These are phyloP conservation scores for Friedmanniomyces endolithicus DNA, from an alignment of 495 filamentous ascomycete genomes.

Conservation along the genomic window DNA sequence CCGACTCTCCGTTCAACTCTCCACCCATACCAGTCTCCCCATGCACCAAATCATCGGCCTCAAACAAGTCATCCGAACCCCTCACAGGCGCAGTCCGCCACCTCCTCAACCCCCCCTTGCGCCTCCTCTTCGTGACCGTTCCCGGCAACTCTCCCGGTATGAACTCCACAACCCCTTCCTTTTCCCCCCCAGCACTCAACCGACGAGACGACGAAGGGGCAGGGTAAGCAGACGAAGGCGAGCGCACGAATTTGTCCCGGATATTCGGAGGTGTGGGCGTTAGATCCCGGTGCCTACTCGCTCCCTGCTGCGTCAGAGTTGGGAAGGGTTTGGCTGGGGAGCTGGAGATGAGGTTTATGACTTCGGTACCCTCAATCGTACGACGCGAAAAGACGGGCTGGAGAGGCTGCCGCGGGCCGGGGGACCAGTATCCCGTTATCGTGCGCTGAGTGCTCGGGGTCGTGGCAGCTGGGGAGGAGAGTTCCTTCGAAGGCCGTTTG, in stretches of 20 bases:
- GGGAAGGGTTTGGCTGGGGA: conserved; percentile 15
- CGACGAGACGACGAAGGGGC: not conserved
- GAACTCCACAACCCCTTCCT: not conserved
- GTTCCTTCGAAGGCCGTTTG: conserved; percentile 11
- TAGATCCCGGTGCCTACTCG: not conserved
- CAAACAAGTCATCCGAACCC: not conserved
- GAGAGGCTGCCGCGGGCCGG: conserved; percentile 12
- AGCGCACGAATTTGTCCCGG: conserved; percentile 3
- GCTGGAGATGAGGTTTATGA: conserved; percentile 19
- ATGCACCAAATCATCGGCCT: not conserved
- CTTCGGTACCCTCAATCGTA: conserved; percentile 7
- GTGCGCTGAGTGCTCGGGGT: conserved; percentile 1
- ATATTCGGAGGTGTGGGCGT: conserved; percentile 13
- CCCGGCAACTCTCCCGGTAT: conserved; percentile 12
- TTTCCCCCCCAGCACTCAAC: not conserved
- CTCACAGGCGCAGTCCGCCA: conserved; percentile 9
- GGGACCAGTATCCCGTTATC: conserved; percentile 14
- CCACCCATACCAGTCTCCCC: not conserved
- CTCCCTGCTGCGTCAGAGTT: too few relatives aligned
- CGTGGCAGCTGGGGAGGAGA: conserved; percentile 4
- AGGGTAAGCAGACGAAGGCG: not conserved
- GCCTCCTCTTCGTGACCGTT: conserved; percentile 16
- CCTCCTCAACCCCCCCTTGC: conserved; percentile 8
- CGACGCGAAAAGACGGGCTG: too few relatives aligned
- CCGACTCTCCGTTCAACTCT: not conserved